These are phyloP conservation scores for Boletus fagicola DNA, from an alignment of 768 basidiomycete genomes.

Conservation along the genomic window DNA sequence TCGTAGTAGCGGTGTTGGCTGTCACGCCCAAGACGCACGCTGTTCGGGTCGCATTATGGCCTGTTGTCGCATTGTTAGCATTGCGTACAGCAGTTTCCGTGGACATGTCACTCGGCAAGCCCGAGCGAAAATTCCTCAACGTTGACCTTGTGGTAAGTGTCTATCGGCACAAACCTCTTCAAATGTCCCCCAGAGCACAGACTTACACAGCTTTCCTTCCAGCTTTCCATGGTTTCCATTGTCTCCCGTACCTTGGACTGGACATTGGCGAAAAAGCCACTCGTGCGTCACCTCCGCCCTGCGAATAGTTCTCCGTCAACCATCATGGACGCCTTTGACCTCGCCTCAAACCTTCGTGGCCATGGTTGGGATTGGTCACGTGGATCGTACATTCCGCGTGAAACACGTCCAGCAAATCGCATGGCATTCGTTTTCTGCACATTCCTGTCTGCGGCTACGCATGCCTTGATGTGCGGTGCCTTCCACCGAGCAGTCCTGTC, in stretches of 20 bases:
- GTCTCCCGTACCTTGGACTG: conserved; percentile 18
- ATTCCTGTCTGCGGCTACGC: conserved; percentile 31
- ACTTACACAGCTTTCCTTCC: background rate
- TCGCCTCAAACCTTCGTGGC: conserved; percentile 53
- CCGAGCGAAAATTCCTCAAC: conserved; percentile 4
- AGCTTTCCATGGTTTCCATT: conserved; percentile 18
- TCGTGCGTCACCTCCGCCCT: conserved; percentile 13
- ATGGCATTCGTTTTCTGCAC: conserved; percentile 38
- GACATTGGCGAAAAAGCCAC: conserved; percentile 12
- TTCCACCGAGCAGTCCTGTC: conserved; percentile 47
- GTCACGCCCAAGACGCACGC: conserved; percentile 43
- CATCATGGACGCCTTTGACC: conserved; percentile 45
- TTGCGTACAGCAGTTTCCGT: conserved; percentile 36
- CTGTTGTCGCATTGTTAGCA: conserved; percentile 42
- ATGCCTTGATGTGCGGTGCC: conserved; percentile 43
- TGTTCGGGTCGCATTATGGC: conserved; percentile 46
- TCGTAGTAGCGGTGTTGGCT: conserved; percentile 48
- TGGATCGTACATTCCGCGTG: conserved; percentile 27
- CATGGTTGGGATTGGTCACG: conserved; percentile 60
- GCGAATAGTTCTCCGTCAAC: background rate
- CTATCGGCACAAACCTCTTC: background rate
- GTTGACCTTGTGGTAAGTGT: conserved; percentile 12
- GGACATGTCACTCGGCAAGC: conserved; percentile 9
- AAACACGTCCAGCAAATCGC: conserved; percentile 41
- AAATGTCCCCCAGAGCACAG: background rate